Conservation (phyloP, 306 rosid species). For the Medicago truncatula region DNA sequence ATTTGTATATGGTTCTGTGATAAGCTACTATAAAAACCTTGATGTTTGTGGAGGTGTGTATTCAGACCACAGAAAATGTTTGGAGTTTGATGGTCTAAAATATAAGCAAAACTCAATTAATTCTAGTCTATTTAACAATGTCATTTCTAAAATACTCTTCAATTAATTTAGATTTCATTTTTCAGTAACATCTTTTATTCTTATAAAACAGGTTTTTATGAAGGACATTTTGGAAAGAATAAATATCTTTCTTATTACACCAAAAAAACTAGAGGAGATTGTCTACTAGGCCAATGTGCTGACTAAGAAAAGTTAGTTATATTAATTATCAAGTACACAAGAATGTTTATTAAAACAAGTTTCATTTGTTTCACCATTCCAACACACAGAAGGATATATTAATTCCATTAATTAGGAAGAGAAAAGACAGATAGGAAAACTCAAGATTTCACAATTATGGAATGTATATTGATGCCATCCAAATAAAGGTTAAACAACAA, state of each 20-base stretch:
- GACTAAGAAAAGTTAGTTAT: constrained; percentile 16
- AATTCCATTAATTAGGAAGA: background rate
- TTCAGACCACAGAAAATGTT: background rate
- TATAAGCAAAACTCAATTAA: background rate
- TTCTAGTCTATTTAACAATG: background rate
- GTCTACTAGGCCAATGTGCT: background rate
- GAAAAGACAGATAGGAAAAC: background rate
- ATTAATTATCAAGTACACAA: constrained; percentile 23
- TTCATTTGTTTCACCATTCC: background rate
- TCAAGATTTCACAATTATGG: background rate
- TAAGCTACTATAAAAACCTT: no score
- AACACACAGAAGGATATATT: background rate
- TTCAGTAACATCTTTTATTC: no score
- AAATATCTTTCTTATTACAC: background rate
- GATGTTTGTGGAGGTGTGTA: no score
- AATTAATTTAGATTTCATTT: no score
- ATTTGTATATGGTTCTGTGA: constrained; percentile 2
- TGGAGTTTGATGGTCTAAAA: background rate
- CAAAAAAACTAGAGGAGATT: background rate
- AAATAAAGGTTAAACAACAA: background rate
- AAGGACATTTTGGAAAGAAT: background rate
- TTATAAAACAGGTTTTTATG: background rate
- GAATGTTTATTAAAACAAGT: constrained; percentile 21
- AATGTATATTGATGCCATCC: background rate
- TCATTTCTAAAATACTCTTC: no score